Evolutionary conservation across 2,329 filamentous ascomycete genomes (phyloP).

Genomic region (Geoglossum cookeanum): DNA sequence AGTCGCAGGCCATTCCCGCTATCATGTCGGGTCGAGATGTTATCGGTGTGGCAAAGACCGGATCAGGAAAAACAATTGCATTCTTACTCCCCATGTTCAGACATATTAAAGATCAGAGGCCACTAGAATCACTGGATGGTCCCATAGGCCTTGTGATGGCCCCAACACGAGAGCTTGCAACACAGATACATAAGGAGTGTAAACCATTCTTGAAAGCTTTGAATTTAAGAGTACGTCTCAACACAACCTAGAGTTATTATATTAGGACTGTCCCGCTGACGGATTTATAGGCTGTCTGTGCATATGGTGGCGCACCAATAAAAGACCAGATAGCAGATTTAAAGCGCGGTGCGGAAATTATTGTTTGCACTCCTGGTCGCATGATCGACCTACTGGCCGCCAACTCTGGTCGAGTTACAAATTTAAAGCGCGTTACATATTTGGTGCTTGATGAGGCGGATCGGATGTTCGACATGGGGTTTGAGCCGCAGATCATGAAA

Average conservation of each 20-base stretch:
- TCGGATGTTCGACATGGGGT: slow-evolving; percentile 99
- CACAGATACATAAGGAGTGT: slow-evolving; percentile 86
- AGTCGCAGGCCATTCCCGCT: slow-evolving; percentile 82
- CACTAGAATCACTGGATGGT: slow-evolving; percentile 66
- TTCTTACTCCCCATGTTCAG: slow-evolving; percentile 95
- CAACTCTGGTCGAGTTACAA: slow-evolving; percentile 87
- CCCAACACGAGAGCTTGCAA: slow-evolving; percentile 80
- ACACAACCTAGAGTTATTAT: background rate
- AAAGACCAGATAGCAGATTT: slow-evolving; percentile 94
- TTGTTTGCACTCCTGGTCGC: slow-evolving; percentile 85
- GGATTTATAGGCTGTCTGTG: slow-evolving; percentile 46
- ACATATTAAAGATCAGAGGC: slow-evolving; percentile 85
- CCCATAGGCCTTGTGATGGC: slow-evolving; percentile 81
- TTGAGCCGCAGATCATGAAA: slow-evolving; percentile 95
- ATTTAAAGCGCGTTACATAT: slow-evolving; percentile 74
- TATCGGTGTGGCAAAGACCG: slow-evolving; percentile 91
- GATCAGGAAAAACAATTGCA: slow-evolving; percentile 91
- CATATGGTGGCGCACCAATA: slow-evolving; percentile 87
- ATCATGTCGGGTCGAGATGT: slow-evolving; percentile 95
- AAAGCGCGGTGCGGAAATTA: slow-evolving; percentile 85
- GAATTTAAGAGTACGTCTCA: slow-evolving; percentile 38
- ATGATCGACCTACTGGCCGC: slow-evolving; percentile 90
- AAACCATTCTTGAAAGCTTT: slow-evolving; percentile 84
- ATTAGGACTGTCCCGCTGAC: background rate
- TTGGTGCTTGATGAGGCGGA: slow-evolving; percentile 94